Evolutionary conservation across 2,329 filamentous ascomycete species (phyloP).

Genomic region (Cryphonectria naterciae): DNA sequence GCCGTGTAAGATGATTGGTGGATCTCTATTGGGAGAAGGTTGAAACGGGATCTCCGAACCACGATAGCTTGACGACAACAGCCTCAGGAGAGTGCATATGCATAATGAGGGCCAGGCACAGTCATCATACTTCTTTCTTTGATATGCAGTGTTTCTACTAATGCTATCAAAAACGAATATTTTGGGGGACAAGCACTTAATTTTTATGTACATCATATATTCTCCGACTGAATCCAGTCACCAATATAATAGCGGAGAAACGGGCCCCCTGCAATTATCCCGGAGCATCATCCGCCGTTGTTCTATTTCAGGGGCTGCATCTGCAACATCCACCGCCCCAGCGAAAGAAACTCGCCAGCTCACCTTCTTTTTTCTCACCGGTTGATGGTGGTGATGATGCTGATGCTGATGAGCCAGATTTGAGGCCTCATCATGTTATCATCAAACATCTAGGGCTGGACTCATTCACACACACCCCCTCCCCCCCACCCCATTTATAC

Average conservation of each 20-base stretch:
- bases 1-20: slow-evolving; percentile 31
- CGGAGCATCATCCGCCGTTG: slow-evolving; percentile 24
- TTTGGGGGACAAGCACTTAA: background rate
- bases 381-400: background rate
- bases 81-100: background rate
- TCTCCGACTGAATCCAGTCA: background rate
- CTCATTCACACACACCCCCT: too few species aligned
- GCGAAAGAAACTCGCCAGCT: background rate
- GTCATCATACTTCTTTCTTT: background rate
- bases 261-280: slow-evolving; percentile 14
- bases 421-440: too few species aligned
- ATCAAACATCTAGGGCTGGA: background rate
- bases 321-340: slow-evolving; percentile 22
- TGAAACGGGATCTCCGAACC: slow-evolving; percentile 10
- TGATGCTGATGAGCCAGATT: background rate
- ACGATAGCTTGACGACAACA: background rate
- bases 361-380: background rate
- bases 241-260: background rate
- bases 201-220: background rate
- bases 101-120: background rate
- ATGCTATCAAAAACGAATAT: too few species aligned
- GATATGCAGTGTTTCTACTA: background rate
- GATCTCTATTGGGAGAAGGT: background rate
- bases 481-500: too few species aligned
- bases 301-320: slow-evolving; percentile 25